Base-by-base conservation (phyloP, 371 early-diverging fungal species). In the Mortierella sp. region DNA sequence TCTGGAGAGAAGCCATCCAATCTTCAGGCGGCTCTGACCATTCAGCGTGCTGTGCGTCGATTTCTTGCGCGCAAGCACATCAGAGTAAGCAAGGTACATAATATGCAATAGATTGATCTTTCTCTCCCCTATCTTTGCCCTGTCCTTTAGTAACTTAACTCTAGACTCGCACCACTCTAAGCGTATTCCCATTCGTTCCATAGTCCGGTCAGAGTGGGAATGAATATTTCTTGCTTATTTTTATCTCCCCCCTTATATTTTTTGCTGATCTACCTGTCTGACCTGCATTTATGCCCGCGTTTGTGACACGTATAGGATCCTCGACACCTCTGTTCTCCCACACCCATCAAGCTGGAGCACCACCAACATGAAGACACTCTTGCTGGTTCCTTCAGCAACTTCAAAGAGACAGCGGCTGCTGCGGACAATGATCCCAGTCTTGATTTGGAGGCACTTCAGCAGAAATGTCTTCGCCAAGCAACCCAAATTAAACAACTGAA, bases 41-140 rank as follows among this genome's bases (percentile, higher is more conserved):
- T 72, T 27, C 72, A 72, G 48, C 72, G 72, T 42, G 72, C 72
- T 17, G 15, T 65, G 15, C 66, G 66, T 26, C 47, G 61, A 72
- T 65, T 60, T 57, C 72, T 72, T 56, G 46, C 32, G 28, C 65
- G 49, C 28, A 72, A 66, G 58, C 60, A 15, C 24, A 21, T 58
- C 49, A 49, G 50, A 46, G 28, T 32, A 8, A 42, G 44, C n/a
- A 48, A 66, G 48, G 66, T 65, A 61, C 7, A 15, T 19, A 15
- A n/a, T n/a, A n/a, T n/a, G n/a, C n/a, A n/a, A n/a, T n/a, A n/a
- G 9, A 1, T 14, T n/a, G 4, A 28, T 8, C 2, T 21, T 51
- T 6, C n/a, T 14, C 47, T 17, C 30, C 31, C 44, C 48, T 31
- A 30, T 27, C 39, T 31, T 27, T 30, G 12, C 34, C 28, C 41